A percentile compares a stretch with the other conserved stretches of the same genome.
These are phyloP conservation scores for Leishmania aethiopica DNA, from an alignment of 208 protist genomes.

Conservation along the genomic window DNA sequence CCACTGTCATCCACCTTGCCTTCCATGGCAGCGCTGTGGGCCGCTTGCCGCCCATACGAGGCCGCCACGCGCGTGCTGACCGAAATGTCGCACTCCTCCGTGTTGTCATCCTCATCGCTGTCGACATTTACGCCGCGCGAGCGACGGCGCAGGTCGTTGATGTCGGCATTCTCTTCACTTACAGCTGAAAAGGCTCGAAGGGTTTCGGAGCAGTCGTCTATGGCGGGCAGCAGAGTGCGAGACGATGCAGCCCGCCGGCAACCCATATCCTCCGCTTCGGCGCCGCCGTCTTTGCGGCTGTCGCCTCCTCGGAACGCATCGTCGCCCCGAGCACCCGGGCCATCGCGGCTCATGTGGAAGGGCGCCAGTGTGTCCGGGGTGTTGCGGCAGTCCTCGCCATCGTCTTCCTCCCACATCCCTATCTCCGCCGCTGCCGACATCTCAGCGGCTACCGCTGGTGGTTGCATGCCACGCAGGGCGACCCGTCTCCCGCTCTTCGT, in stretches of 20 bases:
- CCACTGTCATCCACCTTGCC: constrained; percentile 30
- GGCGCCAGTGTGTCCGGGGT: constrained; percentile 18
- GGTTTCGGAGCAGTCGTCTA: not conserved
- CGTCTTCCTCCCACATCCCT: not conserved
- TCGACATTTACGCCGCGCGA: constrained; percentile 1
- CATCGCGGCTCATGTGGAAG: constrained; percentile 10
- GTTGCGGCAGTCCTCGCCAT: not conserved
- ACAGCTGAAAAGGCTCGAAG: not conserved
- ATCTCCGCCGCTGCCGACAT: not conserved
- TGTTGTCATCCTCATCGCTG: constrained; percentile 18
- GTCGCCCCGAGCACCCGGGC: not conserved
- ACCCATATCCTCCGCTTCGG: constrained; percentile 11
- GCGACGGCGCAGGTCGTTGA: constrained; percentile 9
- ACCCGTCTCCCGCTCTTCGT: not conserved
- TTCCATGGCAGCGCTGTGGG: not conserved
- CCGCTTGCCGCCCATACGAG: not conserved
- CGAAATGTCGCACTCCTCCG: constrained; percentile 22
- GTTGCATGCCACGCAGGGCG: not conserved
- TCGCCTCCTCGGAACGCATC: not conserved
- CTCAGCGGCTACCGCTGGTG: not conserved
- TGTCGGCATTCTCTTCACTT: constrained; percentile 15
- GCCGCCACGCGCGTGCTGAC: constrained; percentile 29
- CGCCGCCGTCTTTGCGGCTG: not conserved
- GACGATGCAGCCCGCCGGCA: not conserved
- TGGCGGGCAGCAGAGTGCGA: not conserved